Conservation (phyloP, 345 rosid genomes). For the Mallotus nudiflorus region DNA sequence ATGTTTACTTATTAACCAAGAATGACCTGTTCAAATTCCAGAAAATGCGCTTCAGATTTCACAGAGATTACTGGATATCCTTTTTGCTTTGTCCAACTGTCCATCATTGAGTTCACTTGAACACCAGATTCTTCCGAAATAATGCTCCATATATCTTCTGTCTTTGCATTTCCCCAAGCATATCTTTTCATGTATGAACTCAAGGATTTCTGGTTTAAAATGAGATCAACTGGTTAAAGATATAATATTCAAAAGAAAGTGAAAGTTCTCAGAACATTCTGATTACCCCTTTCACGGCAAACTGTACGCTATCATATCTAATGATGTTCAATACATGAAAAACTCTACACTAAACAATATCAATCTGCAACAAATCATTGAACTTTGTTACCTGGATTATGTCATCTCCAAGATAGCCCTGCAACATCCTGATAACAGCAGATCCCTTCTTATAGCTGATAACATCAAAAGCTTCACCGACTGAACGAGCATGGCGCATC, state of each 20-base stretch:
- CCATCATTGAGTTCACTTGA: conserved; percentile 33
- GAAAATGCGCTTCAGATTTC: conserved; percentile 20
- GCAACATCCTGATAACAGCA: conserved; percentile 47
- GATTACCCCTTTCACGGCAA: too few relatives aligned
- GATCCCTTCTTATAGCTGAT: too few relatives aligned
- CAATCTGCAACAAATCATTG: neutral
- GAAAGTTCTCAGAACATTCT: neutral
- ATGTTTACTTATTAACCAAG: neutral
- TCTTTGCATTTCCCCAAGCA: conserved; percentile 42
- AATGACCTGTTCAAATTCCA: conserved; percentile 44
- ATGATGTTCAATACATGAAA: neutral
- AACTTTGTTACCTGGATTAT: conserved; percentile 31
- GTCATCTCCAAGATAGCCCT: conserved; percentile 41
- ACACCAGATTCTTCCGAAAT: conserved; percentile 36
- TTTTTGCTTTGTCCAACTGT: conserved; percentile 46
- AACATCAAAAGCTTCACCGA: conserved; percentile 40
- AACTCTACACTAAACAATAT: neutral
- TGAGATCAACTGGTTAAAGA: neutral
- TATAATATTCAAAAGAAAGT: neutral
- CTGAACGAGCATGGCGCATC: conserved; percentile 24
- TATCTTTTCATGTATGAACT: too few relatives aligned
- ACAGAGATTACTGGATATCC: conserved; percentile 44
- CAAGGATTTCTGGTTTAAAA: conserved; percentile 32
- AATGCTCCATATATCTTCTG: conserved; percentile 40
- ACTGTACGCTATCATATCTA: too few relatives aligned